Base-by-base conservation (phyloP, 768 basidiomycete genomes). In the Chiua virens region DNA sequence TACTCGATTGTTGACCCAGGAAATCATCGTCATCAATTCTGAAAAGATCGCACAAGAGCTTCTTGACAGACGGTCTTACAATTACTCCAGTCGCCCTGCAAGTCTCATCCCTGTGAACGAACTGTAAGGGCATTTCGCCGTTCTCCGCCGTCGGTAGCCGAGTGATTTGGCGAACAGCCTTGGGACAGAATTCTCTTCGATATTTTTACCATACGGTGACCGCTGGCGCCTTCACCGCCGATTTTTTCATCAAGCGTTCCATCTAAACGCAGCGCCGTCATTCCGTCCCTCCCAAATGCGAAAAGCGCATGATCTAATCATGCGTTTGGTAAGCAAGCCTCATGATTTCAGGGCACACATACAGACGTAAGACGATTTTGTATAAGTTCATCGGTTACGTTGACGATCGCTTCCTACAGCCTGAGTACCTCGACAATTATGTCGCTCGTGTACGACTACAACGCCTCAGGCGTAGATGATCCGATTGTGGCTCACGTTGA, bases 241-340 rank as follows among this genome's bases (percentile, higher is more conserved):
- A 22, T 47, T 69, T 20, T 64, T 69, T 21, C 57, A 75, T 22
- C 72, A 75, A 42, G 62, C 63, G 9, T 72, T 76, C 55, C 60
- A 59, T 15, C 54, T 59, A 9, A 65, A 61, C 27, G 65, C 67
- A 3, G 57, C 59, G 3, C 23, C 50, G 8, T 54, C 59, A 25
- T 75, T 68, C 49, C 58, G 56, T 35, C 69, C 72, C 5, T 54
- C 67, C 17, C 75, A 76, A 44, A 50, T 61, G 25, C 57, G 61
- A 35, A 73, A 70, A 48, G 56, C 65, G 3, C 64, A 66, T 42
- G 61, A 64, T 6, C 47, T 75, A 23, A 57, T 75, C 8, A 52
- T 47, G 18, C 55, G 56, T 18, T 42, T 76, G 21, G 27, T 64
- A 13, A 44, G 32, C 2, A 52, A 46, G n/a, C 64, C 71, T 2